These are phyloP conservation scores for Friedmanniomyces endolithicus DNA, from an alignment of 495 filamentous ascomycete genomes.

Conservation along the genomic window DNA sequence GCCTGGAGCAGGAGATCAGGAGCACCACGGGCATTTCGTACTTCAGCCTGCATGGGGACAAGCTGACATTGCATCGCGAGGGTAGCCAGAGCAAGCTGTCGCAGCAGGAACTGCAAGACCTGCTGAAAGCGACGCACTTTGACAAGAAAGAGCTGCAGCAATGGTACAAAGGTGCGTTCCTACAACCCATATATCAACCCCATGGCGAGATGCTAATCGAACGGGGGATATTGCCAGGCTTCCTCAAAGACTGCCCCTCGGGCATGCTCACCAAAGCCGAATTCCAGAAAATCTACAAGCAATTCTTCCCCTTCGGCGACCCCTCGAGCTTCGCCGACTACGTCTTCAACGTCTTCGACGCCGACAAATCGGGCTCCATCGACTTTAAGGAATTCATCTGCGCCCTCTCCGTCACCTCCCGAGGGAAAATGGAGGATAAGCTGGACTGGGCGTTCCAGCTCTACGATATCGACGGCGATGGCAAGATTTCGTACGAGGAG, in stretches of 20 bases:
- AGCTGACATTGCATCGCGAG: slow-evolving; percentile 15
- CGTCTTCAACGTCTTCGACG: slow-evolving; percentile 98
- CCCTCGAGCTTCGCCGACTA: slow-evolving; percentile 95
- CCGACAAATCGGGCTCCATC: slow-evolving; percentile 91
- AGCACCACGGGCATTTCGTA: slow-evolving; percentile 6
- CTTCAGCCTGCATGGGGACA: slow-evolving; percentile 5
- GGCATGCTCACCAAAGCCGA: slow-evolving; percentile 95
- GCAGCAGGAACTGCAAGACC: slow-evolving; percentile 81
- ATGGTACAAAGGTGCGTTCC: slow-evolving; percentile 87
- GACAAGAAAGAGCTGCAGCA: slow-evolving; percentile 99
- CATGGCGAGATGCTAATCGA: background rate
- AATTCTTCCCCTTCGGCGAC: slow-evolving; percentile 98
- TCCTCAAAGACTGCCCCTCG: slow-evolving; percentile 93
- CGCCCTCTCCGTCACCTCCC: slow-evolving; percentile 88
- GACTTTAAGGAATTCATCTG: slow-evolving; percentile 99
- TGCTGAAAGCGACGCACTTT: slow-evolving; percentile 93
- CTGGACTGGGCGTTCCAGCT: slow-evolving; percentile 99
- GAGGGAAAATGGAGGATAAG: slow-evolving; percentile 98
- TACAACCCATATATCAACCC: background rate
- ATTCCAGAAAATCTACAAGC: slow-evolving; percentile 98
- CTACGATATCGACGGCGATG: slow-evolving; percentile 98
- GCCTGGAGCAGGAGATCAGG: slow-evolving; percentile 8
- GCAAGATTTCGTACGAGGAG: slow-evolving; percentile 97
- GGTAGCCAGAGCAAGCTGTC: slow-evolving; percentile 62
- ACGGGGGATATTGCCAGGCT: slow-evolving; percentile 47